phyloP scores from a whole-genome alignment of 73 alveolate species.

The Urostyla sp. region DNA sequence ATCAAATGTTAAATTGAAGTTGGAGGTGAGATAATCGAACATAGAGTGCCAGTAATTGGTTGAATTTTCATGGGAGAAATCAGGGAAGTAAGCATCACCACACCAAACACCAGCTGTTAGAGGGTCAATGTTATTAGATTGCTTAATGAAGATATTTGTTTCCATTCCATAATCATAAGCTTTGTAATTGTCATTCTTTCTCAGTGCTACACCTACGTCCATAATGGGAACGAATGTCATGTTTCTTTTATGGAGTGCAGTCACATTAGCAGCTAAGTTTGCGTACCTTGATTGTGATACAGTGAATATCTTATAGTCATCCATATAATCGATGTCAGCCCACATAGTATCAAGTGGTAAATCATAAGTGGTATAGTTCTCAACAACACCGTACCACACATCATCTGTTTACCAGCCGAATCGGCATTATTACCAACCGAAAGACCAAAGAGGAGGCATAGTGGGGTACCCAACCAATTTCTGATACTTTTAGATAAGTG shows the following conservation, averaged over 20 bases:
- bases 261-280: constrained; percentile 45
- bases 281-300: constrained; percentile 54
- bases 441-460: constrained; percentile 91
- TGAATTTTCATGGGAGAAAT: constrained; percentile 78
- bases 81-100: constrained; percentile 90
- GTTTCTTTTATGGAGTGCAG: constrained; percentile 53
- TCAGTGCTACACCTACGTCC: constrained; percentile 90
- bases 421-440: constrained; percentile 93
- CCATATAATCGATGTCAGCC: constrained; percentile 98
- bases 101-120: constrained; percentile 92
- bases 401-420: constrained; percentile 87
- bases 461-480: constrained; percentile 85
- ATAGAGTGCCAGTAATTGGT: constrained; percentile 85
- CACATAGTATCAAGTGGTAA: constrained; percentile 96
- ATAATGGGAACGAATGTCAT: constrained; percentile 92
- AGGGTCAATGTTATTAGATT: constrained; percentile 81
- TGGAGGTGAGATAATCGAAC: constrained; percentile 57
- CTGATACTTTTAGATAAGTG: constrained; percentile 76
- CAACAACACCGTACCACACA: constrained; percentile 73
- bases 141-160: constrained; percentile 82
- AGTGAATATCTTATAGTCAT: constrained; percentile 83
- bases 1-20: constrained; percentile 77
- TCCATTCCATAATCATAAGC: constrained; percentile 78
- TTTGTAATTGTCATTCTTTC: constrained; percentile 65
- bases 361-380: constrained; percentile 64